phyloP scores from a whole-genome alignment of 2,329 filamentous ascomycete species.

The Talaromyces islandicus region DNA sequence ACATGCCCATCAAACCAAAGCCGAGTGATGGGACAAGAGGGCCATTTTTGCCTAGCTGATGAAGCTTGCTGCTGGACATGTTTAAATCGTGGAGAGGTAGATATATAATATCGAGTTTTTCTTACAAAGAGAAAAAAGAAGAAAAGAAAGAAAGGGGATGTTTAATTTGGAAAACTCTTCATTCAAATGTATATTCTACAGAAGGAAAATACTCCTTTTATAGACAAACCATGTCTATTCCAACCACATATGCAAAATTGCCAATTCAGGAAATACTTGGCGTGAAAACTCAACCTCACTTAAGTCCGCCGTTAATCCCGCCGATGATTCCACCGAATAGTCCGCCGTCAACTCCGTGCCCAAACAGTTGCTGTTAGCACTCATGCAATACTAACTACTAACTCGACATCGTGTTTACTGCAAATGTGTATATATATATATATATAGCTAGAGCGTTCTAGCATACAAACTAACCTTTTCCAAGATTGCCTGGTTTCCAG shows the following conservation, averaged over 20 bases:
- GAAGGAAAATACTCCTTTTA: neutral
- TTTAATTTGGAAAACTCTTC: neutral
- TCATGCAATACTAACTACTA: neutral
- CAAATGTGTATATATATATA: no score
- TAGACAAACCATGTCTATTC: neutral
- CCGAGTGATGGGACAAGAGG: conserved; percentile 1
- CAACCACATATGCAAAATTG: neutral
- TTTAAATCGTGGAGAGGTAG: neutral
- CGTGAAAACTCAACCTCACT: neutral
- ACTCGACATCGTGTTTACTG: neutral
- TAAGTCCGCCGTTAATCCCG: neutral
- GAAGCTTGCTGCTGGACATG: conserved; percentile 1
- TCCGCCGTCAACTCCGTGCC: neutral
- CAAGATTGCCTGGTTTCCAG: neutral
- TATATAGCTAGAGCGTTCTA: neutral
- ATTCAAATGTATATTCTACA: neutral
- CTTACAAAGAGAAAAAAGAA: no score
- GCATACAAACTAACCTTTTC: neutral
- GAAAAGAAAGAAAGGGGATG: neutral
- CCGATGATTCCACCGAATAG: neutral
- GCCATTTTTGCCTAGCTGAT: conserved; percentile 1
- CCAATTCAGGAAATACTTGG: neutral
- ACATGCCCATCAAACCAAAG: conserved; percentile 6
- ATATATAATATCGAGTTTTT: neutral
- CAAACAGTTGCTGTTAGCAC: neutral